Conservation (phyloP, 345 rosid species). For the Erysimum cheiranthoides region DNA sequence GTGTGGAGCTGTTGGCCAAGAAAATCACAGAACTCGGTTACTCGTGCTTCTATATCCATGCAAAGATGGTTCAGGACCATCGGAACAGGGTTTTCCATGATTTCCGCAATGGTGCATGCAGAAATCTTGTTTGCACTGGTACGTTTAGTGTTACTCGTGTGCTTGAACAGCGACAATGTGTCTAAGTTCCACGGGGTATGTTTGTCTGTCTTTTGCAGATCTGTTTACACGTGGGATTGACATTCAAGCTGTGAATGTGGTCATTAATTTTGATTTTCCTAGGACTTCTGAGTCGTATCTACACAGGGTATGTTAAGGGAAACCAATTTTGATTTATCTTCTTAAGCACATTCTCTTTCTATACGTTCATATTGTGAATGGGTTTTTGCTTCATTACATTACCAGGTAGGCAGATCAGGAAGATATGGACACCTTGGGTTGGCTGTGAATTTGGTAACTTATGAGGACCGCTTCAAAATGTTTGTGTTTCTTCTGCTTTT, state of each 20-base stretch:
- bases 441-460: slow-evolving; percentile 97
- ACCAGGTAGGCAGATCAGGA: slow-evolving; percentile 96
- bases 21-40: slow-evolving; percentile 98
- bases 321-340: neutral
- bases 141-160: slow-evolving; percentile 28
- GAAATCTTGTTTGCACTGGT: slow-evolving; percentile 99
- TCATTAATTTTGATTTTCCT: slow-evolving; percentile 95
- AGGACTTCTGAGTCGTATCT: slow-evolving; percentile 95
- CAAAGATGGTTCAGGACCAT: slow-evolving; percentile 99
- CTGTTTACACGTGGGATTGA: slow-evolving; percentile 98
- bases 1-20: slow-evolving; percentile 96
- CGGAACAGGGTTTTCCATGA: slow-evolving; percentile 98
- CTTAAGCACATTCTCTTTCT: neutral
- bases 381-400: slow-evolving; percentile 7
- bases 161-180: neutral
- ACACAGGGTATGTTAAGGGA: slow-evolving; percentile 76
- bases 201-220: slow-evolving; percentile 58
- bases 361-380: neutral
- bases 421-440: slow-evolving; percentile 98
- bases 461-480: slow-evolving; percentile 98
- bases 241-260: slow-evolving; percentile 99
- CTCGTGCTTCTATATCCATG: slow-evolving; percentile 96
- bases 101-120: slow-evolving; percentile 98
- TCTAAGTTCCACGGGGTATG: neutral
- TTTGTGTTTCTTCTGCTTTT: slow-evolving; percentile 38